Evolutionary conservation across 176 grass and related monocot genomes (phyloP), one percentile per base, ranked within the genome.

Genomic region (Carex parvula): DNA sequence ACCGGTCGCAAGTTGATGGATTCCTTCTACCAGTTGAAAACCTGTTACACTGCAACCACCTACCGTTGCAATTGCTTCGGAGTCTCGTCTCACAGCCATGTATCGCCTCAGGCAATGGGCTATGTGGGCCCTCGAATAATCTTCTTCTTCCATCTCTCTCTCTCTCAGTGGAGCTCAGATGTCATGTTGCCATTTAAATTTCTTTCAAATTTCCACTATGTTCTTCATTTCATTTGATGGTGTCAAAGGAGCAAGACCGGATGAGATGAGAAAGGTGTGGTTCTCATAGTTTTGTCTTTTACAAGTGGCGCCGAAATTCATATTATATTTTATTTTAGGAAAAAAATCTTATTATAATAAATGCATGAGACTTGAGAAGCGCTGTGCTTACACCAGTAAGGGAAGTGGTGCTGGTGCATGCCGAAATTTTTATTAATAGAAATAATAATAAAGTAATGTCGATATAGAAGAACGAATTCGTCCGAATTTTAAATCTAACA

Each of bases 61-160:
- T 10, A 72, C 80, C 3, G 71, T 55, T 29, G 41, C 65, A 15
- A 90, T 26, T 53, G 85, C 57, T 18, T 7, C 29, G 9, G 76
- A 16, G 53, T 55, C 29, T 7, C 42, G 9, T 2, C 86, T 74
- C 64, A 72, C 13, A 9, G 85, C 20, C 6, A 85, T 80, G 46
- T 88, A 80, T 24, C 84, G 60, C 64, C 85, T 60, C 42, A 97
- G 92, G 66, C 92, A 97, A 18, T 84, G 88, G 5, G 85, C 86
- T 54, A 94, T 79, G 90, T 97, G 94, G 82, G 82, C 79, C 22
- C 54, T 80, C 24, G 74, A 18, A 54, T 59, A 66, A 3, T 80
- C 37, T 85, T 87, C 79, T 60, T 75, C 81, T 29, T 76, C 1
- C 70, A 82, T 16, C n/a, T 64, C 29, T 42, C 41, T 42, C 41